Evolutionary conservation across 2,329 filamentous ascomycete species (phyloP).

Genomic region (Gyromitra esculenta): DNA sequence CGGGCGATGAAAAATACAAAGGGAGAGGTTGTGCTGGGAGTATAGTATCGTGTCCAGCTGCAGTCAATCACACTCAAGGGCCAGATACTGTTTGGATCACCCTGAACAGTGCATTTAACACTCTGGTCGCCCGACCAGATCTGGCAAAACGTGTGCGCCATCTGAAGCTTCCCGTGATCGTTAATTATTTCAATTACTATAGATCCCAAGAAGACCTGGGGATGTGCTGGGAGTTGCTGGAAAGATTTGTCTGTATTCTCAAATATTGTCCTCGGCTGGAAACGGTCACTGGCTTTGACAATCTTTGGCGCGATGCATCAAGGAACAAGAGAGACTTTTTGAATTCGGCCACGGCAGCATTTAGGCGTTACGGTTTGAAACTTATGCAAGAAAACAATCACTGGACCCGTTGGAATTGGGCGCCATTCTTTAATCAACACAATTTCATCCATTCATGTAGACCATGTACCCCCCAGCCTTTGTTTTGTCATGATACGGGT

Average conservation of each 20-base stretch:
- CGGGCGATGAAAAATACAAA: not conserved
- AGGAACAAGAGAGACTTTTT: not conserved
- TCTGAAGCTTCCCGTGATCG: slow-evolving; percentile 2
- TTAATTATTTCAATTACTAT: not conserved
- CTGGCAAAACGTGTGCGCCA: not conserved
- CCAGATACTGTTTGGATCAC: not conserved
- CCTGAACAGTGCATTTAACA: not conserved
- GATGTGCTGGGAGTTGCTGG: slow-evolving; percentile 1
- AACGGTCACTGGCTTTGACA: not conserved
- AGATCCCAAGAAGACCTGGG: not conserved
- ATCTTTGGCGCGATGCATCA: not conserved
- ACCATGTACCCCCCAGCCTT: not conserved
- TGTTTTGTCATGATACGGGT: not conserved
- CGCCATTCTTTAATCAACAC: not conserved
- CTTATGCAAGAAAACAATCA: not conserved
- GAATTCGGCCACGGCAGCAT: not conserved
- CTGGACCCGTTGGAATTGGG: not conserved
- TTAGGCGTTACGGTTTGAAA: not conserved
- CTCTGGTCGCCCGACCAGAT: not conserved
- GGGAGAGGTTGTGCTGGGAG: not conserved
- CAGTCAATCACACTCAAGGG: not conserved
- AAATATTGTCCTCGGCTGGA: not conserved
- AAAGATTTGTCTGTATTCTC: not conserved
- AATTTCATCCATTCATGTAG: not conserved
- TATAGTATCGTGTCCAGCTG: not conserved